Evolutionary conservation across 2,329 filamentous ascomycete genomes (phyloP), one percentile per base, ranked within the genome.

Genomic region (Diplodia mutila): DNA sequence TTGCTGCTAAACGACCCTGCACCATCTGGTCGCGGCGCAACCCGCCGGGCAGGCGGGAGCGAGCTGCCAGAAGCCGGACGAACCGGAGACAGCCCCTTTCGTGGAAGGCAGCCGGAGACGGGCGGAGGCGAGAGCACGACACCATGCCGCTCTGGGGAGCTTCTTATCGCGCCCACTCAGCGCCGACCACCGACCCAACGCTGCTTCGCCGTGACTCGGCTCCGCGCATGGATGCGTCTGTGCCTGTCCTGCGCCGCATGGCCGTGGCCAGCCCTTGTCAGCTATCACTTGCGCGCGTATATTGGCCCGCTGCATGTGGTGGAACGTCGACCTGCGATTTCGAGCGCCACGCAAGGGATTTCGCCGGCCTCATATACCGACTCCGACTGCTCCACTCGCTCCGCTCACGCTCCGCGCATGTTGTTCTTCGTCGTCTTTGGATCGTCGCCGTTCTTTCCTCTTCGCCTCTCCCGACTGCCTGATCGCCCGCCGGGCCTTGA

Each of bases 161-260:
- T 63, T 18, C 59, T 51, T 63, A 63, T 63, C 59, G 59, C 59
- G 46, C 11, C 59, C 59, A 63, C 46, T 63, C 59, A 63, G 59
- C 59, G 29, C 53, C 16, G 39, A 29, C 34, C 57, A 42, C 11
- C n/a, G 14, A 54, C 52, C 52, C 52, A 37, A 27, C 29, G 29
- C 52, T 34, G 34, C 54, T 42, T 57, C 39, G 32, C 34, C 54
- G 39, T 25, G 55, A 48, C 55, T 61, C 57, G 37, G 21, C 57
- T 25, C 53, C 7, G 16, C 39, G 39, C 59, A 34, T 51, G 46
- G 59, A 25, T 37, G 42, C 27, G 42, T 32, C 42, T 27, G 59
- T 63, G 59, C 59, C 59, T 63, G 59, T 32, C 32, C 59, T 51
- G 59, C 59, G 59, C 59, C 59, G 59, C 59, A 51, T 51, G 18